phyloP scores from a whole-genome alignment of 352 stramenopile species.

The Phytophthora lateralis region DNA sequence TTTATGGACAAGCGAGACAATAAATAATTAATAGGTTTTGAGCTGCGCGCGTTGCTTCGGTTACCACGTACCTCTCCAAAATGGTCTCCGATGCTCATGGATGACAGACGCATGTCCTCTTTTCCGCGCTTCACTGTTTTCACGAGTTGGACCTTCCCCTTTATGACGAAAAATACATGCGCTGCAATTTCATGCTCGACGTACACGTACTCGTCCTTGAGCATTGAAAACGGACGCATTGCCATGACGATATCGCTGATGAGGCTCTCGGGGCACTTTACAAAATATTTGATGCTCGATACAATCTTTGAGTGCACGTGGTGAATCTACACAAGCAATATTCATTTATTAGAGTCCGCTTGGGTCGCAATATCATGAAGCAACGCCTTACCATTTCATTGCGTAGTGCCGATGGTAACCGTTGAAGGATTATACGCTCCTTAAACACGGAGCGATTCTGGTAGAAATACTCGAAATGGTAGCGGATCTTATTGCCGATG shows the following conservation, averaged over 20 bases:
- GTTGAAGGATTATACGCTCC: slow-evolving; percentile 66
- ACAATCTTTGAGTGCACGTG: slow-evolving; percentile 76
- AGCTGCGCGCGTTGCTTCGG: neutral
- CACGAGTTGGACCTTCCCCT: slow-evolving; percentile 71
- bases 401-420: slow-evolving; percentile 71
- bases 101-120: slow-evolving; percentile 53
- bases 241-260: slow-evolving; percentile 86
- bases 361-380: neutral
- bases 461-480: slow-evolving; percentile 89
- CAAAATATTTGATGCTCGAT: slow-evolving; percentile 72
- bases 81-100: slow-evolving; percentile 62
- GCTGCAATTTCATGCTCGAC: slow-evolving; percentile 84
- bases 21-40: neutral
- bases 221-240: slow-evolving; percentile 75
- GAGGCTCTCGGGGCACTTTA: slow-evolving; percentile 76
- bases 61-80: slow-evolving; percentile 74
- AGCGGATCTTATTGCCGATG: slow-evolving; percentile 72
- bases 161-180: slow-evolving; percentile 85
- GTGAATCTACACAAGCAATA: slow-evolving; percentile 58
- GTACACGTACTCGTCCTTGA: slow-evolving; percentile 83
- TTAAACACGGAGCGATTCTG: slow-evolving; percentile 87
- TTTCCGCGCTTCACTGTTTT: slow-evolving; percentile 51
- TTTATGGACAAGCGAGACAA: slow-evolving; percentile 16
- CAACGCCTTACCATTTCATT: slow-evolving; percentile 74
- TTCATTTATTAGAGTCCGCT: slow-evolving; percentile 5